Percentiles rank a stretch among this genome's conserved stretches.
These are phyloP conservation scores for Penicillium salamii DNA, from an alignment of 495 filamentous ascomycete species.

Conservation along the genomic window DNA sequence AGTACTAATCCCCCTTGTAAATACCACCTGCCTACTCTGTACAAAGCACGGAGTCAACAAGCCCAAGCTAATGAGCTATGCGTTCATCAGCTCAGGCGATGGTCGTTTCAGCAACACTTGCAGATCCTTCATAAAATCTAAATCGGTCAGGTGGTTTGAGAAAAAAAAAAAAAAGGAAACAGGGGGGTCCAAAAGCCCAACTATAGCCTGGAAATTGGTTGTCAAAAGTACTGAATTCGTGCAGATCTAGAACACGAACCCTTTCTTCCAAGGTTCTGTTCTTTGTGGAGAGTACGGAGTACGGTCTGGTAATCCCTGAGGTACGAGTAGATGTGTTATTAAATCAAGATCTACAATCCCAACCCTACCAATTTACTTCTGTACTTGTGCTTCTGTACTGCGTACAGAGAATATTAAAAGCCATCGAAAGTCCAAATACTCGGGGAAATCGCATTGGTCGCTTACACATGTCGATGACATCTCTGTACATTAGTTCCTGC, in stretches of 20 bases:
- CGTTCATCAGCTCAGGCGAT: neutral
- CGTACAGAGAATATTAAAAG: neutral
- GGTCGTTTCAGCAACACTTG: neutral
- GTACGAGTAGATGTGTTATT: too few relatives aligned
- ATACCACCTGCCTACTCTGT: constrained; percentile 8
- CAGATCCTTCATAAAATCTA: neutral
- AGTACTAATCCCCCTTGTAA: too few relatives aligned
- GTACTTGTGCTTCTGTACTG: too few relatives aligned
- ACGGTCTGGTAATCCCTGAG: too few relatives aligned
- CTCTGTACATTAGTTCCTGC: constrained; percentile 21
- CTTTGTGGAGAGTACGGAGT: too few relatives aligned
- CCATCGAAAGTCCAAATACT: neutral
- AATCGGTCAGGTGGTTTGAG: constrained; percentile 2
- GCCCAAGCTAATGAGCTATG: neutral
- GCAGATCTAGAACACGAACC: constrained; percentile 3
- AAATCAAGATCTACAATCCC: too few relatives aligned
- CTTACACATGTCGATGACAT: constrained; percentile 27
- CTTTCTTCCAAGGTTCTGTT: too few relatives aligned
- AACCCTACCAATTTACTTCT: too few relatives aligned
- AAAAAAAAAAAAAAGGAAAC: neutral
- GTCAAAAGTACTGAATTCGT: too few relatives aligned
- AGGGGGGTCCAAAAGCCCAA: neutral
- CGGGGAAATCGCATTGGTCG: constrained; percentile 18
- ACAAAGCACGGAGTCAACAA: neutral
- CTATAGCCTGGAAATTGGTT: neutral